These are phyloP conservation scores for Cutaneotrichosporon dermatis DNA, from an alignment of 1,284 basidiomycete genomes.

Conservation along the genomic window DNA sequence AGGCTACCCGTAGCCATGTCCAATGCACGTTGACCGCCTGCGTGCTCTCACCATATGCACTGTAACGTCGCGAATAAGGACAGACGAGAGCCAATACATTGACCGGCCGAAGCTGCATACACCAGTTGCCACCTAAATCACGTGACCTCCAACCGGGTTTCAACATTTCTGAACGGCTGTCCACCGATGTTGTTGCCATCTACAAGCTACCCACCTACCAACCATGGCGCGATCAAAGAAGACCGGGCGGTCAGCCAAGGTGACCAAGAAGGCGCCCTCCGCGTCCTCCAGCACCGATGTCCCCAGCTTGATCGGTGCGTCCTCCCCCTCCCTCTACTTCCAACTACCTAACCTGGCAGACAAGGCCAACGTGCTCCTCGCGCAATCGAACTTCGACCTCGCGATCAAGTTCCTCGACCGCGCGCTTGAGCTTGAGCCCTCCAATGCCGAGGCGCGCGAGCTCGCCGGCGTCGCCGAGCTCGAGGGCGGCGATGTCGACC, in stretches of 20 bases:
- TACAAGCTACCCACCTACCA: background rate
- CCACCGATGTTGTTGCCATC: background rate
- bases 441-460: constrained; percentile 69
- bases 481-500: constrained; percentile 69
- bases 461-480: constrained; percentile 71
- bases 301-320: constrained; percentile 27
- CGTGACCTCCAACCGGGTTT: background rate
- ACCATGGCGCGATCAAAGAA: constrained; percentile 23
- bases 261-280: constrained; percentile 5
- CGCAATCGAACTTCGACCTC: constrained; percentile 77
- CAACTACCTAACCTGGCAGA: constrained; percentile 22
- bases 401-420: constrained; percentile 68
- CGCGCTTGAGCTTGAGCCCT: constrained; percentile 62
- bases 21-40: no score
- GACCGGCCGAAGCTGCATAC: no score
- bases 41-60: no score
- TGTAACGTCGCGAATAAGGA: no score
- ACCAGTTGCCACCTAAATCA: background rate
- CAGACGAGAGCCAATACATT: no score
- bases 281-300: constrained; percentile 18
- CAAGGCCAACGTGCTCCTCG: constrained; percentile 65
- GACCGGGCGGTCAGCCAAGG: constrained; percentile 1
- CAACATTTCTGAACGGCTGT: background rate
- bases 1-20: no score
- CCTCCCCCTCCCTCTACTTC: background rate